Conservation (phyloP, 257 asterid species). For the Solanum tarapatanum region DNA sequence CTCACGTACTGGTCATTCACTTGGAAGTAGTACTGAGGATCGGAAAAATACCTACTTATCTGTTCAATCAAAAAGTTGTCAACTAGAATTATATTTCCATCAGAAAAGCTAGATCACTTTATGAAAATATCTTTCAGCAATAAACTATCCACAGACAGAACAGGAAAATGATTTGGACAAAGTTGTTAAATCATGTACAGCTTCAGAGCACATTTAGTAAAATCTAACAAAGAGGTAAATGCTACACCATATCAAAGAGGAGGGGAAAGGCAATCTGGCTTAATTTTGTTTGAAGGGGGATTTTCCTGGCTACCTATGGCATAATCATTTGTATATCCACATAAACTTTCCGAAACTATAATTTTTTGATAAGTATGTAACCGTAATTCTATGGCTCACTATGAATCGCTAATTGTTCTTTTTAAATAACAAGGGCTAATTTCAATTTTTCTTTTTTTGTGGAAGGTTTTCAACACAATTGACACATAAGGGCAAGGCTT, state of each 20-base stretch:
- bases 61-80: background rate
- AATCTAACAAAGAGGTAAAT: background rate
- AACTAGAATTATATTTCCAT: background rate
- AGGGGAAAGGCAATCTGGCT: background rate
- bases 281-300: background rate
- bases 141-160: background rate
- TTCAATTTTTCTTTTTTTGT: background rate
- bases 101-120: background rate
- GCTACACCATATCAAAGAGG: background rate
- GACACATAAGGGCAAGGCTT: background rate
- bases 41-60: constrained; percentile 20
- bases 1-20: constrained; percentile 19
- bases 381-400: background rate
- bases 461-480: background rate
- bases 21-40: constrained; percentile 22
- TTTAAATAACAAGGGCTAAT: background rate
- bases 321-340: background rate
- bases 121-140: background rate
- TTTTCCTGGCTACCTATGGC: background rate
- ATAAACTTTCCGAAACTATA: background rate
- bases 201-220: background rate
- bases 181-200: background rate
- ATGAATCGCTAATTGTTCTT: background rate
- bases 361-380: background rate
- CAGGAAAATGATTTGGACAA: background rate